Evolutionary conservation across 2,329 filamentous ascomycete genomes (phyloP).

Genomic region (Cytospora piceicola): DNA sequence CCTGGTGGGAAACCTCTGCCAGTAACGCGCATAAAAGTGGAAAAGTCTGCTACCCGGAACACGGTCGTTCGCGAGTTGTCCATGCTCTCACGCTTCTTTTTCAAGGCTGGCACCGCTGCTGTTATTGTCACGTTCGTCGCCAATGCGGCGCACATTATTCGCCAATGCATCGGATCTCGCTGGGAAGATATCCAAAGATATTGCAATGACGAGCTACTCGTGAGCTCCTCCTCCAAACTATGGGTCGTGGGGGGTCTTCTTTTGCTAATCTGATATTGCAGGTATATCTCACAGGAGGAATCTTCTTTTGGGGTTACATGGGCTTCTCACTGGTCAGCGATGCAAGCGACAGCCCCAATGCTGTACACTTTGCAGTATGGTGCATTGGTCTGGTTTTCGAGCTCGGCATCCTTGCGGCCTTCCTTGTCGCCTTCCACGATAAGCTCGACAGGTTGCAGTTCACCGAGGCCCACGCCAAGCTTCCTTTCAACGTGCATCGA

Average conservation of each 20-base stretch:
- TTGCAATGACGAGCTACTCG: constrained; percentile 28
- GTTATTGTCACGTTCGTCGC: constrained; percentile 75
- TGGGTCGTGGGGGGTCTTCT: constrained; percentile 2
- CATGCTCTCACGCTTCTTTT: constrained; percentile 66
- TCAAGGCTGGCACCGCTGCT: constrained; percentile 74
- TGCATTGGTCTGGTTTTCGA: constrained; percentile 73
- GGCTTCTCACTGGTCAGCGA: constrained; percentile 81
- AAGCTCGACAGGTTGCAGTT: constrained; percentile 33
- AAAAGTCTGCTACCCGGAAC: constrained; percentile 39
- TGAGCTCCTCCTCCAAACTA: constrained; percentile 15
- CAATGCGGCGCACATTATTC: constrained; percentile 73
- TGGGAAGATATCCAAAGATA: constrained; percentile 43
- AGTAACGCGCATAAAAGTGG: constrained; percentile 56
- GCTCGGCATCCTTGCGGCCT: constrained; percentile 69
- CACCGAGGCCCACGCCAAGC: constrained; percentile 49
- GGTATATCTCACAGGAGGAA: constrained; percentile 84
- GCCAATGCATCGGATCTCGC: constrained; percentile 66
- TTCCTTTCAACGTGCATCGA: constrained; percentile 50
- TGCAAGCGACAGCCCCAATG: constrained; percentile 77
- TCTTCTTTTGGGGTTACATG: constrained; percentile 86
- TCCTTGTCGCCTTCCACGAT: constrained; percentile 69
- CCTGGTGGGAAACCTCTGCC: constrained; percentile 88
- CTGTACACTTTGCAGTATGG: constrained; percentile 83
- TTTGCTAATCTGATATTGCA: constrained; percentile 42
- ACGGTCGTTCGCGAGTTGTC: constrained; percentile 51